phyloP scores from a whole-genome alignment of 352 stramenopile species.

The Phytopythium kandeliae region DNA sequence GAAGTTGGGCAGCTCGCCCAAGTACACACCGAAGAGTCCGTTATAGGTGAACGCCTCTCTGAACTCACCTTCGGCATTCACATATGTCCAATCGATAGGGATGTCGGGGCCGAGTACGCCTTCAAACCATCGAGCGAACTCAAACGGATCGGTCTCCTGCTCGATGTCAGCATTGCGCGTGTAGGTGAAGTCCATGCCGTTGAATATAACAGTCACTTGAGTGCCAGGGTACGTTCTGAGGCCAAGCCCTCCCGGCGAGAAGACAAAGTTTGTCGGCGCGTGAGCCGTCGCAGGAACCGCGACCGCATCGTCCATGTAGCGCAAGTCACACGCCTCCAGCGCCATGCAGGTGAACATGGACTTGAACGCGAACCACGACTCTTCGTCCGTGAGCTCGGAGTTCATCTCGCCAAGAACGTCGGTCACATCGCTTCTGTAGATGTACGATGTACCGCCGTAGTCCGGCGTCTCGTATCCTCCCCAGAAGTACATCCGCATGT shows the following conservation, averaged over 20 bases:
- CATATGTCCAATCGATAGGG: too few relatives aligned
- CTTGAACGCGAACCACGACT: neutral
- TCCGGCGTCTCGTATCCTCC: neutral
- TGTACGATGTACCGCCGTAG: neutral
- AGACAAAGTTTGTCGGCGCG: constrained; percentile 1
- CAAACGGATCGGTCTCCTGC: too few relatives aligned
- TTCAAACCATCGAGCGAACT: too few relatives aligned
- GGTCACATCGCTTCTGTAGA: neutral
- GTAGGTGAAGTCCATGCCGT: neutral
- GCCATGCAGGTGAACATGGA: neutral
- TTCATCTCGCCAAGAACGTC: neutral
- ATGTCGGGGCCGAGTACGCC: too few relatives aligned
- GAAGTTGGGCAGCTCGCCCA: too few relatives aligned
- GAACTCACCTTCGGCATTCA: too few relatives aligned
- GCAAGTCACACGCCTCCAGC: neutral
- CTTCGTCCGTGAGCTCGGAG: neutral
- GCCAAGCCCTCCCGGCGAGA: neutral
- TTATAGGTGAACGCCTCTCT: too few relatives aligned
- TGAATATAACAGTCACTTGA: neutral
- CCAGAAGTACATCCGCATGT: neutral
- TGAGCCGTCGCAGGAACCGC: constrained; percentile 1
- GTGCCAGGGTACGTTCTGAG: neutral
- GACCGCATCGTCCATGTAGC: constrained; percentile 6
- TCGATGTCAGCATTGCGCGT: neutral
- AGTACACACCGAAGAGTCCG: too few relatives aligned